Conservation (phyloP, 176 grass and related monocot species). For the Echinochloa phyllopogon region DNA sequence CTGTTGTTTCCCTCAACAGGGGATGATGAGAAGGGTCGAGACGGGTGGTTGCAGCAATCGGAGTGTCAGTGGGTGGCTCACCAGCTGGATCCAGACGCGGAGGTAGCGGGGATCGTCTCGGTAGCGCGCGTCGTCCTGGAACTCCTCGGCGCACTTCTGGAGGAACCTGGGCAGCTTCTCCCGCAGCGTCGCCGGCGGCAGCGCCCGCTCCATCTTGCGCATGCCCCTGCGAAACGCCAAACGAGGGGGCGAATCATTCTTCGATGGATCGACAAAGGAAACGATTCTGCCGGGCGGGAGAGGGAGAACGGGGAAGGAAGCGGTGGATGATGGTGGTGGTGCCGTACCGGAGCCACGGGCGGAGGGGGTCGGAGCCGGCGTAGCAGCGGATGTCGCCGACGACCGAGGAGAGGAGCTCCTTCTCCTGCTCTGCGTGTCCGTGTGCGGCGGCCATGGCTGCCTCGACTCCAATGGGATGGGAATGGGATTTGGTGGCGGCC, state of each 20-base stretch:
- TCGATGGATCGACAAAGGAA: neutral
- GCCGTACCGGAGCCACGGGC: conserved; percentile 77
- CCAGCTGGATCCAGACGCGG: conserved; percentile 88
- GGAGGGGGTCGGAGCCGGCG: conserved; percentile 73
- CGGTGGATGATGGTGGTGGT: neutral
- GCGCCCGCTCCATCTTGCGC: conserved; percentile 56
- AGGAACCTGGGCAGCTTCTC: conserved; percentile 93
- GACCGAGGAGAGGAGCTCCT: conserved; percentile 70
- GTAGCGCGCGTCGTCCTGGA: conserved; percentile 66
- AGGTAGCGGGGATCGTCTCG: conserved; percentile 74
- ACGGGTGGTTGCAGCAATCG: neutral
- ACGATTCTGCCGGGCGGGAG: neutral
- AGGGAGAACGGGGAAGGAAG: neutral
- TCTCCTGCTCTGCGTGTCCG: conserved; percentile 39
- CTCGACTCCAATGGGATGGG: no score
- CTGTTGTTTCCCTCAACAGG: neutral
- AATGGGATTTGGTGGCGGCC: neutral
- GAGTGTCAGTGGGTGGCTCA: neutral
- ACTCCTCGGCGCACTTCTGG: conserved; percentile 88
- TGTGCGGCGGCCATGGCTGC: conserved; percentile 56
- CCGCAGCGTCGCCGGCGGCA: conserved; percentile 55
- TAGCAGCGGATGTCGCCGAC: conserved; percentile 69
- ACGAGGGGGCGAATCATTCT: neutral
- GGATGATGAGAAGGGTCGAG: neutral
- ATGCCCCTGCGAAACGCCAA: conserved; percentile 49